phyloP scores from a whole-genome alignment of 345 rosid species.

The Stellera chamaejasme region DNA sequence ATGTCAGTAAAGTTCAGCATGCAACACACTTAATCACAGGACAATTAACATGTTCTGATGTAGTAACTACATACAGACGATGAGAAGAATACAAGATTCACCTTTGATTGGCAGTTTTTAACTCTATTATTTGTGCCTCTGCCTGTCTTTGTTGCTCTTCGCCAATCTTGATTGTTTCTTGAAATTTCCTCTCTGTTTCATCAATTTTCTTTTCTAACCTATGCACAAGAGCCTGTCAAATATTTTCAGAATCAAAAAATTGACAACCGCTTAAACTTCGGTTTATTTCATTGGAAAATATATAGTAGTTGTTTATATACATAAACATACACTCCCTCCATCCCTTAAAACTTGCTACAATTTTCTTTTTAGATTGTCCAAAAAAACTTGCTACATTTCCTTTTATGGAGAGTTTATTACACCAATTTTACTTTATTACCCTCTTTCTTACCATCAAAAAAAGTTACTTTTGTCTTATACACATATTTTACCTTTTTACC shows the following conservation, averaged over 20 bases:
- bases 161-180: slow-evolving; percentile 64
- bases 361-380: no score
- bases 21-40: background rate
- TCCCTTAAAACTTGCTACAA: background rate
- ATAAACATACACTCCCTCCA: background rate
- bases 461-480: no score
- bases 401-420: no score
- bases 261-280: background rate
- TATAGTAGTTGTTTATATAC: background rate
- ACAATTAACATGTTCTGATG: background rate
- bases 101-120: slow-evolving; percentile 84
- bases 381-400: no score
- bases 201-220: slow-evolving; percentile 70
- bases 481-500: no score
- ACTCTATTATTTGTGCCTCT: slow-evolving; percentile 76
- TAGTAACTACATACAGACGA: background rate
- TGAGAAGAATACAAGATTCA: slow-evolving; percentile 18
- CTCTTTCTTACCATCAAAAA: no score
- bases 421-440: no score
- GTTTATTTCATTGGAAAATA: no score
- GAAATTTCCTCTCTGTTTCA: slow-evolving; percentile 77
- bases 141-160: slow-evolving; percentile 84
- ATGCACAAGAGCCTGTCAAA: slow-evolving; percentile 45
- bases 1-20: background rate
- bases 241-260: background rate